Conservation (phyloP, 371 early-diverging fungal genomes). For the Mortierella sp. region DNA sequence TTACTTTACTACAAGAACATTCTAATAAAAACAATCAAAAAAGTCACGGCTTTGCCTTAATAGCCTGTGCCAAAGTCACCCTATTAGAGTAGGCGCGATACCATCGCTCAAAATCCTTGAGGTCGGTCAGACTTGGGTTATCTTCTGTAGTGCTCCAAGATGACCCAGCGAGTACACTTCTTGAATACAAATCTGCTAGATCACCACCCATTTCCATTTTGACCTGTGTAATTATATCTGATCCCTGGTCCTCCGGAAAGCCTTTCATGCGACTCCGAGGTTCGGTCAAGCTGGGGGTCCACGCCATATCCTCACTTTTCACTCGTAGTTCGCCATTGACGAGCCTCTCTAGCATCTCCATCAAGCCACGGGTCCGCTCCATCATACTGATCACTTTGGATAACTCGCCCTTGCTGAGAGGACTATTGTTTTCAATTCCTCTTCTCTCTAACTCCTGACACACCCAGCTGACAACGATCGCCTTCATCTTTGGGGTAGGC, state of each 20-base stretch:
- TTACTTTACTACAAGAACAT: too few species aligned
- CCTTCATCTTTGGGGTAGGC: slow-evolving; percentile 51
- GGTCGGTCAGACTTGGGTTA: slow-evolving; percentile 15
- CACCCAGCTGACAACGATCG: slow-evolving; percentile 43
- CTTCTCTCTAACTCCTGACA: slow-evolving; percentile 26
- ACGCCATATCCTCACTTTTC: too few species aligned
- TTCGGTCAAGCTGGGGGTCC: too few species aligned
- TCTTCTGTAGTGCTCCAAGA: slow-evolving; percentile 20
- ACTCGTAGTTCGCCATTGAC: background rate
- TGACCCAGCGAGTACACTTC: slow-evolving; percentile 21
- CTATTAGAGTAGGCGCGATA: slow-evolving; percentile 27
- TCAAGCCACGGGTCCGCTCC: slow-evolving; percentile 38
- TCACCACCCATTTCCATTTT: slow-evolving; percentile 54
- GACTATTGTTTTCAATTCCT: slow-evolving; percentile 9
- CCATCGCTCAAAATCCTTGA: slow-evolving; percentile 53
- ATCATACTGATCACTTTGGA: slow-evolving; percentile 33
- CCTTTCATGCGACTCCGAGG: too few species aligned
- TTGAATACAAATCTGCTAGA: slow-evolving; percentile 27
- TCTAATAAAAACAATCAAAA: background rate
- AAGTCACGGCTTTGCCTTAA: background rate
- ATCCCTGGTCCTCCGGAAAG: too few species aligned
- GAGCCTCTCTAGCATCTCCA: slow-evolving; percentile 41
- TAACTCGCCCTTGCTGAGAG: slow-evolving; percentile 20
- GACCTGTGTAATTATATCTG: slow-evolving; percentile 12
- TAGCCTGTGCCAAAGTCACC: slow-evolving; percentile 9